These are phyloP conservation scores for Mortierella sp. DNA, from an alignment of 371 early-diverging fungal genomes.

Conservation along the genomic window DNA sequence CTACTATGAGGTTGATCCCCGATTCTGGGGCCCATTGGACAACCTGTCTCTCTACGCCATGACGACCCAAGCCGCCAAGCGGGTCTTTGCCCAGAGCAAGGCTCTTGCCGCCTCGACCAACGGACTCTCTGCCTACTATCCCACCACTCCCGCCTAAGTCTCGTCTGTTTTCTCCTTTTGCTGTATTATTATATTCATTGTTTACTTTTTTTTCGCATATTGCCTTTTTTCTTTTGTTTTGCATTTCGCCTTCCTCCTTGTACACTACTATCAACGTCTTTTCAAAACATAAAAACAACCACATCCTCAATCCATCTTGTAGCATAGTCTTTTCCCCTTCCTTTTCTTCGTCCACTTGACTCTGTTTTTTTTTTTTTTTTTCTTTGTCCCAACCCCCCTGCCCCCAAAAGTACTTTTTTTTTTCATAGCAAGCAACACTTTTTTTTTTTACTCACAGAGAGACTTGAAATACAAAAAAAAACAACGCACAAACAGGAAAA, in stretches of 20 bases:
- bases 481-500: no score
- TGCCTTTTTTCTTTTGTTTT: background rate
- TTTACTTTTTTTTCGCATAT: background rate
- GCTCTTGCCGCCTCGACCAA: slow-evolving; percentile 45
- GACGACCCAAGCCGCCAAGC: slow-evolving; percentile 54
- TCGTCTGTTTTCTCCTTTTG: background rate
- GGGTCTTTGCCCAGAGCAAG: slow-evolving; percentile 52
- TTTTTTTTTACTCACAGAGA: no score
- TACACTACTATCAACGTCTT: background rate
- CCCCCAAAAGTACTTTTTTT: background rate
- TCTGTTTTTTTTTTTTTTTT: slow-evolving; percentile 3
- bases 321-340: background rate
- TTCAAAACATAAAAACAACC: background rate
- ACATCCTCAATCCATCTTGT: background rate
- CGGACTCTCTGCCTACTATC: slow-evolving; percentile 40
- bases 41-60: slow-evolving; percentile 46
- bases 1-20: slow-evolving; percentile 43
- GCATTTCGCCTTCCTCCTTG: background rate
- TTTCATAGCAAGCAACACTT: background rate
- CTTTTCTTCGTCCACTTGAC: background rate
- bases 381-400: background rate
- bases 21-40: slow-evolving; percentile 45
- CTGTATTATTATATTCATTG: background rate
- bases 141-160: slow-evolving; percentile 36
- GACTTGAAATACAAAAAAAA: no score